These are phyloP conservation scores for Lodderomyces orthopsilosis DNA, from an alignment of 1,139 yeast species.

Conservation along the genomic window DNA sequence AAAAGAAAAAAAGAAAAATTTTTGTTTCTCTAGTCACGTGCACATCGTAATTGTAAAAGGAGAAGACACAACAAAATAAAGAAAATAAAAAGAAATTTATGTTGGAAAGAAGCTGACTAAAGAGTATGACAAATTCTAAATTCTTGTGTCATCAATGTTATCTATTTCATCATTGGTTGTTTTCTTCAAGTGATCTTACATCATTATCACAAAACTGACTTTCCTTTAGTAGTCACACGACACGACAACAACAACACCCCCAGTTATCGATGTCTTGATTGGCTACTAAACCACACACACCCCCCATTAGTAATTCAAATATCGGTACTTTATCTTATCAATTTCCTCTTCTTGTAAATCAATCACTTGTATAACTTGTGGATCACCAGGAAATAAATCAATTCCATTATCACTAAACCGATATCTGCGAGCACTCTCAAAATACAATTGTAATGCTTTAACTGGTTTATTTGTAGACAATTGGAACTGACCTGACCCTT, in stretches of 20 bases:
- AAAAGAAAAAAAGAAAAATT: too few species aligned
- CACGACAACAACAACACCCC: not conserved
- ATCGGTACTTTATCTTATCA: conserved; percentile 1
- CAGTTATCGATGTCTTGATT: too few species aligned
- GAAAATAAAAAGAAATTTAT: not conserved
- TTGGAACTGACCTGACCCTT: conserved; percentile 18
- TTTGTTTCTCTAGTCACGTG: too few species aligned
- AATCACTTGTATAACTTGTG: conserved; percentile 6
- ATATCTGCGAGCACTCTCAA: conserved; percentile 15
- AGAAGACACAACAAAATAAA: not conserved
- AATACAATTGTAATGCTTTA: conserved; percentile 42
- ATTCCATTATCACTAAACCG: conserved; percentile 40
- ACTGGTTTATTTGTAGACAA: conserved; percentile 35
- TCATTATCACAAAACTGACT: not conserved
- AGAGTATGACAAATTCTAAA: not conserved
- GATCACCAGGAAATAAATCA: conserved; percentile 41
- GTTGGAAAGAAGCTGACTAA: not conserved
- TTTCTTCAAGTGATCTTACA: too few species aligned
- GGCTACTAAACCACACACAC: not conserved
- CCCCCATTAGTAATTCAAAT: not conserved
- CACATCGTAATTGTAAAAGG: too few species aligned
- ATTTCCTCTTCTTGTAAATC: conserved; percentile 6
- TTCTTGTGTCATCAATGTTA: conserved; percentile 5
- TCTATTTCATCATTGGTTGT: conserved; percentile 10
- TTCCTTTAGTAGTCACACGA: not conserved